A percentile compares a stretch with the other conserved stretches of the same genome.
phyloP scores from a whole-genome alignment of 345 rosid species.

The Gossypium rotundifolium region DNA sequence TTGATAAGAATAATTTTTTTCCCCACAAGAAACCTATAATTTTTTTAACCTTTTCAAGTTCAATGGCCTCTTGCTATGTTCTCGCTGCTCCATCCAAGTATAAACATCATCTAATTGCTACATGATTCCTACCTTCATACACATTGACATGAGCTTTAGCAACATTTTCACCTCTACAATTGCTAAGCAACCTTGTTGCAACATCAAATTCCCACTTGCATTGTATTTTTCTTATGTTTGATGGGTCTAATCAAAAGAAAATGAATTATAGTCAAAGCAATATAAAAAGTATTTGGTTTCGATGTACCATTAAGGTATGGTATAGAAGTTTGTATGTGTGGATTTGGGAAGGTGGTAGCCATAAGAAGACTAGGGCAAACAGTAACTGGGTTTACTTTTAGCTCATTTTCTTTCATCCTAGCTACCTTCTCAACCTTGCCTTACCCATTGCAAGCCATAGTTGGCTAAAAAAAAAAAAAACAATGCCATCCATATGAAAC shows the following conservation, averaged over 20 bases:
- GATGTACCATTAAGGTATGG: conserved; percentile 35
- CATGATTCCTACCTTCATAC: conserved; percentile 29
- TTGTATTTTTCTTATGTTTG: too few relatives aligned
- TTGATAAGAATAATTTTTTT: not conserved
- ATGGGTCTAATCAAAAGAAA: not conserved
- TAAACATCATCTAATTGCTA: conserved; percentile 27
- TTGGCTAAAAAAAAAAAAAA: not conserved
- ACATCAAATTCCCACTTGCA: conserved; percentile 25
- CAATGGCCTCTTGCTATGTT: conserved; percentile 17
- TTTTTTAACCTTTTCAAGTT: conserved; percentile 21
- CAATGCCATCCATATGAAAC: not conserved
- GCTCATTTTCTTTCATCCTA: conserved; percentile 32
- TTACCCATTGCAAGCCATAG: conserved; percentile 39
- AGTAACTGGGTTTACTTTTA: conserved; percentile 30
- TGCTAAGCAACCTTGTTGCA: conserved; percentile 25
- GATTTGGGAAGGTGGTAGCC: conserved; percentile 23
- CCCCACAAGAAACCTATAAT: conserved; percentile 10
- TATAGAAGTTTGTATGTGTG: conserved; percentile 10
- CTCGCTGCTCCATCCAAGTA: conserved; percentile 22
- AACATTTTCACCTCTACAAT: conserved; percentile 23
- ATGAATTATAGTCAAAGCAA: too few relatives aligned
- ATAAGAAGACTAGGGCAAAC: conserved; percentile 36
- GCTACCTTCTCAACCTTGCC: conserved; percentile 31
- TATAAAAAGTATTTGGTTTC: not conserved
- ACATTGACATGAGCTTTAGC: conserved; percentile 34